Percentiles rank a stretch among this genome's conserved stretches.
phyloP scores from a whole-genome alignment of 2,329 filamentous ascomycete species.

The Penicillium sp. region DNA sequence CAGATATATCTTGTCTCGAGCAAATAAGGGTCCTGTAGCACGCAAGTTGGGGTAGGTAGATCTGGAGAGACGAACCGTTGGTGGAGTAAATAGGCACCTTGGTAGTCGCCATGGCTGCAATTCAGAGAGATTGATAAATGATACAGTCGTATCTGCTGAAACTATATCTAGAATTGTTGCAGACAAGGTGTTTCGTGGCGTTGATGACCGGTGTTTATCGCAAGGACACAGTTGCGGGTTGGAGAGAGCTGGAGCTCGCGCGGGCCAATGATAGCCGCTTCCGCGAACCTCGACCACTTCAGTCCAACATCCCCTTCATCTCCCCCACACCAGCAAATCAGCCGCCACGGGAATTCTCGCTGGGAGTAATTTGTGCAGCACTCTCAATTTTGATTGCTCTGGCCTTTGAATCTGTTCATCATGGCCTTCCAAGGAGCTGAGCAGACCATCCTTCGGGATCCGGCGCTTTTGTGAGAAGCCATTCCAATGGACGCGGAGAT shows the following conservation, averaged over 20 bases:
- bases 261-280: conserved; percentile 22
- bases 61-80: conserved; percentile 37
- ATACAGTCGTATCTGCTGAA: background rate
- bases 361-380: background rate
- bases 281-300: conserved; percentile 12
- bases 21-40: background rate
- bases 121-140: background rate
- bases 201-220: conserved; percentile 17
- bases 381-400: background rate
- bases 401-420: conserved; percentile 23
- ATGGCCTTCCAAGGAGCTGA: conserved; percentile 80
- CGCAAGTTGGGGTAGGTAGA: conserved; percentile 5
- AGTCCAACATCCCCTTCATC: conserved; percentile 18
- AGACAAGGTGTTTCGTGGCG: background rate
- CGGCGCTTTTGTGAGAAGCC: conserved; percentile 81
- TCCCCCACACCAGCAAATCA: conserved; percentile 12
- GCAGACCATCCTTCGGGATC: conserved; percentile 98
- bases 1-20: background rate
- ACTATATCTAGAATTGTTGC: background rate
- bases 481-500: conserved; percentile 4
- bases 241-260: conserved; percentile 26
- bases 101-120: conserved; percentile 31
- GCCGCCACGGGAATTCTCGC: background rate
- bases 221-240: conserved; percentile 36
- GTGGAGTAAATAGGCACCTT: conserved; percentile 49